Percentiles rank a stretch among this genome's conserved stretches.
phyloP scores from a whole-genome alignment of 805 yeast species.

The Cyberlindnera subsufficiens region DNA sequence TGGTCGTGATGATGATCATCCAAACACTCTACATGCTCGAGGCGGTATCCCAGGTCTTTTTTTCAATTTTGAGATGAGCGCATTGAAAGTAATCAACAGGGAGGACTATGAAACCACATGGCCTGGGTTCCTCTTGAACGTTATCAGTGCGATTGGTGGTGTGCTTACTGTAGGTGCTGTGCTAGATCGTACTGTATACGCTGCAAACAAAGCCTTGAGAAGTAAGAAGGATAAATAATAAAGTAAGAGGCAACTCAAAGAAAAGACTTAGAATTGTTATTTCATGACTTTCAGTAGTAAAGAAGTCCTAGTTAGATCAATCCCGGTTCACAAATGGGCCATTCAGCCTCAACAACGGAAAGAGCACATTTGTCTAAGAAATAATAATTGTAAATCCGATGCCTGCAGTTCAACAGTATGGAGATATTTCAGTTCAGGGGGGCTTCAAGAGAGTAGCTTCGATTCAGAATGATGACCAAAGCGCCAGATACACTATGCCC shows the following conservation, averaged over 20 bases:
- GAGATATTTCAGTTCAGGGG: too few relatives aligned
- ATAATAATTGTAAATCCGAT: too few relatives aligned
- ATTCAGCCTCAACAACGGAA: too few relatives aligned
- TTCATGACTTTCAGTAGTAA: too few relatives aligned
- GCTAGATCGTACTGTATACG: constrained; percentile 81
- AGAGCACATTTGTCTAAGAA: too few relatives aligned
- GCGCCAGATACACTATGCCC: background rate
- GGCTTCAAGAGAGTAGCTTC: too few relatives aligned
- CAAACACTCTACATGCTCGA: constrained; percentile 68
- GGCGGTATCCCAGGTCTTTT: constrained; percentile 93
- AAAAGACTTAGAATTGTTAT: too few relatives aligned
- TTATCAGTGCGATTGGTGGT: constrained; percentile 88
- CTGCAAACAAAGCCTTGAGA: constrained; percentile 72
- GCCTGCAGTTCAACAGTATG: too few relatives aligned
- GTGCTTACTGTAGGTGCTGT: constrained; percentile 89
- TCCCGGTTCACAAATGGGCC: too few relatives aligned
- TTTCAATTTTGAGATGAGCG: constrained; percentile 86
- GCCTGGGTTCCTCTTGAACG: constrained; percentile 77
- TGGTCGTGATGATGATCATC: constrained; percentile 89
- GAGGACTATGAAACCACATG: constrained; percentile 66
- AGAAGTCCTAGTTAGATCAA: too few relatives aligned
- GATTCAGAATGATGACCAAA: background rate
- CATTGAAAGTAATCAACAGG: constrained; percentile 82
- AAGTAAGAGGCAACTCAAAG: too few relatives aligned
- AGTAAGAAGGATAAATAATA: constrained; percentile 50